Conservation (phyloP, 2,329 filamentous ascomycete genomes). For the Beauveria brongniartii region DNA sequence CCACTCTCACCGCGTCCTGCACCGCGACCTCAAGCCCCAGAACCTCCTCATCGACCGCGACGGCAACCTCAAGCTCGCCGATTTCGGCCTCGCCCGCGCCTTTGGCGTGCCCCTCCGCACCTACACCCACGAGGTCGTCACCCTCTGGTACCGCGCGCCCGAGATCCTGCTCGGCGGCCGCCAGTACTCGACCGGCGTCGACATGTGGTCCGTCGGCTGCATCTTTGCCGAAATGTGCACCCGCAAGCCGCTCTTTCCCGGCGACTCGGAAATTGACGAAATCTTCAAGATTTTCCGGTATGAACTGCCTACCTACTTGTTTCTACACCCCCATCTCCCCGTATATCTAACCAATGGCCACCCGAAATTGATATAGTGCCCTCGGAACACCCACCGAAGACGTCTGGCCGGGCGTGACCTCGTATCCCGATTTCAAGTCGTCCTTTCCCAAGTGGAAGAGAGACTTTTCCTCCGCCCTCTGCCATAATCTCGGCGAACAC, state of each 20-base stretch:
- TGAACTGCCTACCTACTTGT: background rate
- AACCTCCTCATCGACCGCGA: conserved; percentile 81
- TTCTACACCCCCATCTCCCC: too few species aligned
- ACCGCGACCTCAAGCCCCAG: conserved; percentile 85
- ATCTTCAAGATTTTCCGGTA: conserved; percentile 62
- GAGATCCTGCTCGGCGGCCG: conserved; percentile 86
- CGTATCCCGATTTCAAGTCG: conserved; percentile 86
- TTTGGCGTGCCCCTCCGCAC: conserved; percentile 87
- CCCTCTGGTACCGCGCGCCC: conserved; percentile 84
- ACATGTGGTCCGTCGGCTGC: conserved; percentile 93
- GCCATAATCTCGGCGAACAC: conserved; percentile 63
- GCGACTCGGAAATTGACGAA: conserved; percentile 60
- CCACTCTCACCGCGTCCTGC: conserved; percentile 78
- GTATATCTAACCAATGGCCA: background rate
- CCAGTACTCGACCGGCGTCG: conserved; percentile 88
- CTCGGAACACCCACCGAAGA: conserved; percentile 78
- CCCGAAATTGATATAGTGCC: conserved; percentile 40
- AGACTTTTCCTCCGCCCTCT: conserved; percentile 56
- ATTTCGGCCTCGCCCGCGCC: conserved; percentile 82
- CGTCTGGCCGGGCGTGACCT: conserved; percentile 86
- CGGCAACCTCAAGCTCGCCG: conserved; percentile 81
- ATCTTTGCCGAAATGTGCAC: conserved; percentile 98
- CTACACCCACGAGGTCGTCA: conserved; percentile 93
- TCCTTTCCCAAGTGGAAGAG: conserved; percentile 88
- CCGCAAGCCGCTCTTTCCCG: conserved; percentile 83